These are phyloP conservation scores for Xylaria sp. DNA, from an alignment of 495 filamentous ascomycete species.

Conservation along the genomic window DNA sequence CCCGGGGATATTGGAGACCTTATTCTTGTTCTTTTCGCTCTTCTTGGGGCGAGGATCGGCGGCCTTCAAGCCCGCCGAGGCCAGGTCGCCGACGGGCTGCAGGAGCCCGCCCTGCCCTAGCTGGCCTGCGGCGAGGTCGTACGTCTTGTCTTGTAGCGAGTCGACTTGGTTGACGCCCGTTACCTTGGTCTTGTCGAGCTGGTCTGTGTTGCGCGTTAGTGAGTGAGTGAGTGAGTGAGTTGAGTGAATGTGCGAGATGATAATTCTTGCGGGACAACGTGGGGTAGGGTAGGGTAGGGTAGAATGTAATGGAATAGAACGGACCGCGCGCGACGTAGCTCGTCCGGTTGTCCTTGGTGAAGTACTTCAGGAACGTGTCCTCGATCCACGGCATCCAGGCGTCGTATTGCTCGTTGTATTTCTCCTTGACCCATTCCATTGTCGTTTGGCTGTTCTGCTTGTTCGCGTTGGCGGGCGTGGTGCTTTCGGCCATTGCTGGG, in stretches of 20 bases:
- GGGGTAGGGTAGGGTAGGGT: too few relatives aligned
- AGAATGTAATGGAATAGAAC: too few relatives aligned
- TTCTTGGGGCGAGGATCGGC: conserved; percentile 68
- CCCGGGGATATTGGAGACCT: not conserved
- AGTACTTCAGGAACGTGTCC: conserved; percentile 71
- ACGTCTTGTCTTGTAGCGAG: conserved; percentile 66
- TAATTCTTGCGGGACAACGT: not conserved
- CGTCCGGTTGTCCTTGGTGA: conserved; percentile 76
- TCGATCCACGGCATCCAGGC: conserved; percentile 79
- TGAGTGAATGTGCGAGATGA: too few relatives aligned
- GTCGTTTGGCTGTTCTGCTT: conserved; percentile 21
- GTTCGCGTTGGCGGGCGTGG: not conserved
- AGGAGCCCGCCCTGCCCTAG: conserved; percentile 69
- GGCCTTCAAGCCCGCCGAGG: conserved; percentile 69
- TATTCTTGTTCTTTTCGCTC: conserved; percentile 45
- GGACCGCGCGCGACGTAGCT: conserved; percentile 68
- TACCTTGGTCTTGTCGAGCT: conserved; percentile 70
- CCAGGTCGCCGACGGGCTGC: conserved; percentile 64
- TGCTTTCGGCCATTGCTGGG: conserved; percentile 11
- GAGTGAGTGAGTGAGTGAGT: too few relatives aligned
- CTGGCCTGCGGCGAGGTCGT: conserved; percentile 64
- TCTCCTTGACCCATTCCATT: conserved; percentile 62
- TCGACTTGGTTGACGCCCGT: conserved; percentile 67
- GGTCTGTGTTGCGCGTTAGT: conserved; percentile 50
- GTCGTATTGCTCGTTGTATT: conserved; percentile 71